Base-by-base conservation (phyloP, 768 basidiomycete genomes). In the Suillus plorans region DNA sequence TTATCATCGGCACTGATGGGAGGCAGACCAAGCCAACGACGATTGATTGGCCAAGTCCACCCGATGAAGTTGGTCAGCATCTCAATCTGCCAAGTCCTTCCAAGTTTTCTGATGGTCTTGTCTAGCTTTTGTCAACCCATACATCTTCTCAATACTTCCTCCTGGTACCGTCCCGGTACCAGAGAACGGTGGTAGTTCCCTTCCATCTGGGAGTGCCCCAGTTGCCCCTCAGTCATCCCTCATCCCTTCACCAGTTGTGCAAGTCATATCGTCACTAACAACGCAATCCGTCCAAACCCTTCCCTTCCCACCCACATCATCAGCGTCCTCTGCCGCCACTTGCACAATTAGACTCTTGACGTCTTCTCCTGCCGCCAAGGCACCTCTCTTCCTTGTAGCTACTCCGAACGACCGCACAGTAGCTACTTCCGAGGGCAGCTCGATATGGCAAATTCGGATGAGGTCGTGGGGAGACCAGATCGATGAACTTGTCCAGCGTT, bases 401-500 rank as follows among this genome's bases (percentile, higher is more conserved):
- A 92, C 91, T 0, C 93, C 94, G 0, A 84, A 81, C 2, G 95
- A 97, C 67, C 87, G 87, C 64, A 77, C 84, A 2, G 78, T 85
- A 1, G 86, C 89, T 2, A 74, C 86, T 6, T 75, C 82, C 2
- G 89, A 95, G 69, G 94, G 95, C 3, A 90, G 87, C 66, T 84
- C 86, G 1, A 80, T 98, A 66, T 97, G 94, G 94, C 80, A 81
- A 37, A 79, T 96, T 58, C 67, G 71, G 9, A 89, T 95, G 84
- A 85, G 82, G 67, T 78, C 89, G 0, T 92, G 94, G 89, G 82
- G 85, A 7, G 85, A 88, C 25, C 93, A 97, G 69, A 83, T 97
- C 18, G 94, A 97, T 67, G 93, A 96, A 70, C 82, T 97, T 22
- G 87, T 95, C 4, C 74, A 80, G 39, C 81, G 75, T 4, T 90